These are phyloP conservation scores for Loxodes magnus DNA, from an alignment of 73 alveolate species.

Conservation along the genomic window DNA sequence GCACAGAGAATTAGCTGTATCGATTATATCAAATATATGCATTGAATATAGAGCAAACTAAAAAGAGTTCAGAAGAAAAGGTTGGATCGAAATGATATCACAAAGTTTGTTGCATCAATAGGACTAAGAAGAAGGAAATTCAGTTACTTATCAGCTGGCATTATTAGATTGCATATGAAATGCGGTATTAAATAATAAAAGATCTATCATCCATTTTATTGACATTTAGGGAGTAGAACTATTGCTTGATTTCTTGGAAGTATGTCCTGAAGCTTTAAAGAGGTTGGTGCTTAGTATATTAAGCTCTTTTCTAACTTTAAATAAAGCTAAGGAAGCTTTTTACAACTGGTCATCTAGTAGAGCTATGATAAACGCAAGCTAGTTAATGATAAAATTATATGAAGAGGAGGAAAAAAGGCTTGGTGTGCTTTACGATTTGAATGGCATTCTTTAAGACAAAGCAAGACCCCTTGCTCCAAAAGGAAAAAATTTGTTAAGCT, in stretches of 20 bases:
- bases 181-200: conserved; percentile 77
- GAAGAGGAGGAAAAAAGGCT: conserved; percentile 79
- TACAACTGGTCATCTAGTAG: conserved; percentile 88
- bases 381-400: conserved; percentile 77
- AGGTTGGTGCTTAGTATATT: conserved; percentile 73
- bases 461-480: conserved; percentile 85
- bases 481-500: conserved; percentile 35
- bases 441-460: conserved; percentile 59
- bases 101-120: conserved; percentile 35
- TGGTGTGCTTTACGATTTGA: conserved; percentile 55
- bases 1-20: conserved; percentile 78
- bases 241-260: conserved; percentile 82
- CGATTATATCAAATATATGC: conserved; percentile 82
- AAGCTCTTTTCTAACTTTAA: conserved; percentile 77
- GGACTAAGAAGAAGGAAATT: conserved; percentile 35
- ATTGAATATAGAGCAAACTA: conserved; percentile 79
- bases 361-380: conserved; percentile 83
- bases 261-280: conserved; percentile 72
- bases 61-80: conserved; percentile 90
- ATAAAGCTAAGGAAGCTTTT: conserved; percentile 69
- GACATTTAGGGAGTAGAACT: conserved; percentile 89
- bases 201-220: conserved; percentile 79
- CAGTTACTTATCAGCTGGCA: conserved; percentile 39
- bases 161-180: conserved; percentile 90
- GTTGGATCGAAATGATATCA: conserved; percentile 87